Evolutionary conservation across 768 basidiomycete species (phyloP), one percentile per base, ranked within the genome.

Genomic region (Dacryopinax primogenitus): DNA sequence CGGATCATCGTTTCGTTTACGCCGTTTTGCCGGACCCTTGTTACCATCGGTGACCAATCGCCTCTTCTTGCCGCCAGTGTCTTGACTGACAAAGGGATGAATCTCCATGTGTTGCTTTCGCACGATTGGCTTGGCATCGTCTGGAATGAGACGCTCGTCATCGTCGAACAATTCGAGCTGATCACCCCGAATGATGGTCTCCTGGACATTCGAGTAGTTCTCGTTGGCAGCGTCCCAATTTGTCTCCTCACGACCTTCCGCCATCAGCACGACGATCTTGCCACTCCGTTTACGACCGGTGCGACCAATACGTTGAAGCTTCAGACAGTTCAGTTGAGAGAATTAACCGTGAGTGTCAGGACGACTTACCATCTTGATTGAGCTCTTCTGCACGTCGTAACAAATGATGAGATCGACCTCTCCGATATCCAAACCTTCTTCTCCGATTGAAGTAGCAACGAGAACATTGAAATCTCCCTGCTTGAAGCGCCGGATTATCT

Each of bases 371-470:
- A 96, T 92, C 65, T 94, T 90, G 67, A 97, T 93, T 0, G 94
- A 88, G 0, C 91, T 91, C 78, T 95, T 96, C 71, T 94, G 91
- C 28, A 93, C 86, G 69, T 99, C 96, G 73, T 98, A 99, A 71
- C 94, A 97, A 61, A 97, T 78, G 65, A 97, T 95, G 72, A 93
- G 79, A 73, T 99, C 96, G 16, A 99, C 87, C 73, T 96, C 94
- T 33, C 96, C 96, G 64, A 99, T 99, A 74, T 99, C 96, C 18
- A 99, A 80, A 65, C 96, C 96, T 75, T 99, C 96, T 76, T 99
- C 96, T 23, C 96, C 96, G 64, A 99, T 92, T 2, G 89, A 95
- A 3, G 96, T 98, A 0, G 94, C 88, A 7, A 99, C 95, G 12
- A 99, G 78, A 36, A 96, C 86, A 70, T 99, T 99, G 74, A 83